Evolutionary conservation across 345 rosid genomes (phyloP).

Genomic region (Odontarrhena argentea): DNA sequence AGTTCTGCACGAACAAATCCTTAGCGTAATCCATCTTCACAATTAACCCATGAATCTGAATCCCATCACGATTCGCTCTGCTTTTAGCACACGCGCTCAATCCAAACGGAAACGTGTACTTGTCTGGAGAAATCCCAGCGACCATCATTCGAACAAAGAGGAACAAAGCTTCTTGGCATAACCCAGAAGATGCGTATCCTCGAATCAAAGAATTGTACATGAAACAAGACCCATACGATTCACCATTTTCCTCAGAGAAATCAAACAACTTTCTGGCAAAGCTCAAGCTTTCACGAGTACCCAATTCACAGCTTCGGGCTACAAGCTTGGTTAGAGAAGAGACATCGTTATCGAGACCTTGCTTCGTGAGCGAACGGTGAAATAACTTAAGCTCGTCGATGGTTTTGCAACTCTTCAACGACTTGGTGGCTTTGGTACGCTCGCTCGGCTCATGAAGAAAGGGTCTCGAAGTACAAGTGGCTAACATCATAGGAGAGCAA

Average conservation of each 20-base stretch:
- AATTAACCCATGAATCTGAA: conserved; percentile 61
- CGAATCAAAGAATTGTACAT: conserved; percentile 62
- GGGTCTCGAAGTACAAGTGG: conserved; percentile 31
- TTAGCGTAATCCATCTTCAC: conserved; percentile 49
- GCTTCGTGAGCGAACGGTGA: conserved; percentile 45
- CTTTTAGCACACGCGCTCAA: conserved; percentile 61
- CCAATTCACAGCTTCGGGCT: conserved; percentile 50
- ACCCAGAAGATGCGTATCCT: conserved; percentile 53
- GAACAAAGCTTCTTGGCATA: conserved; percentile 48
- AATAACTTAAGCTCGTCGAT: conserved; percentile 47
- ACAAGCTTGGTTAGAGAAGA: conserved; percentile 45
- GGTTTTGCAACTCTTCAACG: conserved; percentile 46
- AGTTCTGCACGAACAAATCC: conserved; percentile 57
- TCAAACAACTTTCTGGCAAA: conserved; percentile 55
- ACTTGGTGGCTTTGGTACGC: conserved; percentile 29
- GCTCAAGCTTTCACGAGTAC: conserved; percentile 53
- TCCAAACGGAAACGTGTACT: conserved; percentile 62
- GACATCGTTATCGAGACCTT: conserved; percentile 36
- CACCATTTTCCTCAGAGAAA: conserved; percentile 39
- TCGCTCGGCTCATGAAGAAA: not conserved
- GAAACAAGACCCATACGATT: conserved; percentile 45
- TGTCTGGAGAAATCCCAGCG: conserved; percentile 53
- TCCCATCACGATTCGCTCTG: conserved; percentile 42
- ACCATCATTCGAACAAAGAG: conserved; percentile 47
- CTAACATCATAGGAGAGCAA: conserved; percentile 34